Conservation (phyloP, 2,329 filamentous ascomycete genomes). For the Diplodia sapinea region DNA sequence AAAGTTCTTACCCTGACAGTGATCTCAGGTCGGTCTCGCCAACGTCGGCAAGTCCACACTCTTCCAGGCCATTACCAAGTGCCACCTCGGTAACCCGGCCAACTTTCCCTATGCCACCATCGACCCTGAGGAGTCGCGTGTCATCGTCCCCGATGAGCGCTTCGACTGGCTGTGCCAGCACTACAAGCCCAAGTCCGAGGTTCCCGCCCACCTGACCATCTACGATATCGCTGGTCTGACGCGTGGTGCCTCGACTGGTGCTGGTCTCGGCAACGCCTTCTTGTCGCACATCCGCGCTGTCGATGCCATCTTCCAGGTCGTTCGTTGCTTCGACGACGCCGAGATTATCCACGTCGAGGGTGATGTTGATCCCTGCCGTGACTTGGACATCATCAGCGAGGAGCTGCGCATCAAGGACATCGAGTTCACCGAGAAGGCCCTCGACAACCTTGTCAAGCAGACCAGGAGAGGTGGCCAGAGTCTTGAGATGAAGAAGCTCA, state of each 20-base stretch:
- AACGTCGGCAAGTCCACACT: slow-evolving; percentile 99
- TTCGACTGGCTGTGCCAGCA: slow-evolving; percentile 96
- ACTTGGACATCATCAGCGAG: slow-evolving; percentile 95
- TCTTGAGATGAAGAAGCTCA: slow-evolving; percentile 96
- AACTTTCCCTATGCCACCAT: slow-evolving; percentile 99
- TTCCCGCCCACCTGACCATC: slow-evolving; percentile 97
- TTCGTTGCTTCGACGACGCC: slow-evolving; percentile 96
- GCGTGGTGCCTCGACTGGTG: slow-evolving; percentile 93
- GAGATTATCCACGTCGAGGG: slow-evolving; percentile 99
- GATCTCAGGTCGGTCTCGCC: slow-evolving; percentile 85
- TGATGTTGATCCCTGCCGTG: slow-evolving; percentile 92
- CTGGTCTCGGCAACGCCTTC: slow-evolving; percentile 96
- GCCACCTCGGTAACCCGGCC: slow-evolving; percentile 94
- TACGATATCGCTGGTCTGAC: slow-evolving; percentile 99
- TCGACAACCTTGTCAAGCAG: slow-evolving; percentile 91
- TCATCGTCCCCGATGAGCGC: slow-evolving; percentile 93
- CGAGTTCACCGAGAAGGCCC: slow-evolving; percentile 95
- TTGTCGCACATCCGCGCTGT: slow-evolving; percentile 98
- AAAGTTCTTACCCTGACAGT: slow-evolving; percentile 52
- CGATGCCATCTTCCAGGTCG: slow-evolving; percentile 97
- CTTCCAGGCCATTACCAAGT: slow-evolving; percentile 99
- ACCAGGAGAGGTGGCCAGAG: slow-evolving; percentile 92
- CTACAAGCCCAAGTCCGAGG: slow-evolving; percentile 95
- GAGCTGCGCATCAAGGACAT: slow-evolving; percentile 98
- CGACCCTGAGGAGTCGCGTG: slow-evolving; percentile 96